Base-by-base conservation (phyloP, 257 asterid genomes). In the Ajuga chamaepitys region DNA sequence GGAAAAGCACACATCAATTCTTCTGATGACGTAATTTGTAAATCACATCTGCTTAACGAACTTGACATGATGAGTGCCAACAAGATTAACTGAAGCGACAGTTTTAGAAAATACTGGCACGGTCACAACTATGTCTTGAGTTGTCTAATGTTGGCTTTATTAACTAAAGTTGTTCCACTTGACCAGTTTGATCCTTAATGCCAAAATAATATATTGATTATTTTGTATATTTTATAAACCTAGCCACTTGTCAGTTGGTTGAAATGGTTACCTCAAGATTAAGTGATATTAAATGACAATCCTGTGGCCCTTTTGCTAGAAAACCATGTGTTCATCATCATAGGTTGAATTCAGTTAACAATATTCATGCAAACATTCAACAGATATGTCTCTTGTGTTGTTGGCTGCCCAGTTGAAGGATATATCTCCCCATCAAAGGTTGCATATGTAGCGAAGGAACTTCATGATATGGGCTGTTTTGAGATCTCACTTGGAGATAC, bases 401-500 rank as follows among this genome's bases (percentile, higher is more conserved):
- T 88, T 78, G 96, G 95, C 14, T 88, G 95, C 80, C 97, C 98
- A 41, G 89, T 74, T 9, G 98, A 92, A 78, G 96, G 98, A 72
- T 75, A 73, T 30, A 70, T 92, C 63, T 59, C 88, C 61, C 95
- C 97, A 21, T 77, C 85, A 12, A 82, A 87, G 80, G 98, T 85
- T 70, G 97, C 98, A 18, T 81, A 89, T 68, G 85, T 92, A 66
- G 95, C 97, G 12, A 87, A 83, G 81, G 95, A 89, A 71, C 98
- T 92, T 74, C 92, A 89, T 53, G 85, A 92, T 62, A 88, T 87
- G 97, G 98, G 97, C 52, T 92, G 98, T 76, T 88, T 83, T 42
- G 96, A 92, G 78, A 88, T 92, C 67, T 92, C 97, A 30, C 95
- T 92, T 50, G 98, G 89, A 30, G 97, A 92, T 78, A 89, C 98